Base-by-base conservation (phyloP, 73 alveolate genomes). In the Tetrahymena malaccensis region DNA sequence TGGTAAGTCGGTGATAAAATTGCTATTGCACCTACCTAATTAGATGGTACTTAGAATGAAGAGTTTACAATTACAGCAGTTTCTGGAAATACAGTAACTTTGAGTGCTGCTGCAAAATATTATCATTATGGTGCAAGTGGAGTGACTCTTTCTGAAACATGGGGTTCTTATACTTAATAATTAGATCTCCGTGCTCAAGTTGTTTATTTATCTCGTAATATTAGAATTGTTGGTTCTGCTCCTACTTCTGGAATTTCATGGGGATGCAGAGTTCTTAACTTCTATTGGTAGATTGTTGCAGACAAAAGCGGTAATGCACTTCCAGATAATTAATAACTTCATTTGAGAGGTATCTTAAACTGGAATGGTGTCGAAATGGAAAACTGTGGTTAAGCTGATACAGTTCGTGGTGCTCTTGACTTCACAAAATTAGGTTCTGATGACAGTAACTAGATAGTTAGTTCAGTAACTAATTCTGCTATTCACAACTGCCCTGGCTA, bases 1-100 rank as follows among this genome's bases (percentile, higher is more conserved):
- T 94, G 96, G 96, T 15, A 94, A 31, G 85, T 94, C 40, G 96
- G 96, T 22, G 96, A 94, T 85, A 85, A 43, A 93, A 94, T 94
- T 7, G 96, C 85, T 85, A 50, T 94, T 10, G 93, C 95, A 31
- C 96, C 96, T 10, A 84, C 96, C 7, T 89, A 94, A 13, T 43
- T 85, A 6, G 93, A 85, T 94, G 95, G 94, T 70, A 93, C 70
- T 11, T 85, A 94, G 85, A 56, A 89, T 25, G 96, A 94, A 84
- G 35, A 84, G 21, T 84, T 83, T 12, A 31, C 93, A 37, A 94
- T 94, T 27, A 85, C 96, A n/a, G 44, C 70, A 5, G 38, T 94
- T 85, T 43, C 37, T 85, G 96, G 96, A 43, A 85, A 94, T 1
- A 94, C 95, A 7, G 70, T 94, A 3, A 85, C 94, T 27, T 94